These are phyloP conservation scores for Carpinus fangiana DNA, from an alignment of 306 rosid genomes.

Conservation along the genomic window DNA sequence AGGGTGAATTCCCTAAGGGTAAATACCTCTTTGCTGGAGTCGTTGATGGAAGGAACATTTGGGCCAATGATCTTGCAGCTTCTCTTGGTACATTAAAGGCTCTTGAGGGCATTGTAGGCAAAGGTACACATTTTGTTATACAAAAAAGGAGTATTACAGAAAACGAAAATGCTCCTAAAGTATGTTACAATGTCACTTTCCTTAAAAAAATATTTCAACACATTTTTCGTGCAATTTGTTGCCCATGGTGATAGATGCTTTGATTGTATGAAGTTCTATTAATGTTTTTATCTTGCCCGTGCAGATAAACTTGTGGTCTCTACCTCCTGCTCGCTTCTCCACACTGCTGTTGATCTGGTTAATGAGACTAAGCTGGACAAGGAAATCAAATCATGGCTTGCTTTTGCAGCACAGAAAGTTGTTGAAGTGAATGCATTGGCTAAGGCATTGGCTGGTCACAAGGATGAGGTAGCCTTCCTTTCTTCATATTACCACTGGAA, in stretches of 20 bases:
- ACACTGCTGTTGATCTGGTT: conserved; percentile 89
- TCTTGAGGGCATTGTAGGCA: conserved; percentile 77
- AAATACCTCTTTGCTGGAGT: conserved; percentile 86
- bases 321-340: conserved; percentile 86
- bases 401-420: conserved; percentile 92
- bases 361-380: conserved; percentile 85
- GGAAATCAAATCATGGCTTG: conserved; percentile 89
- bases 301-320: conserved; percentile 83
- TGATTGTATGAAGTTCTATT: neutral
- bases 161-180: no score
- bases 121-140: conserved; percentile 44
- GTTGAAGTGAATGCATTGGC: conserved; percentile 91
- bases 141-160: no score
- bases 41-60: conserved; percentile 95
- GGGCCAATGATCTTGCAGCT: conserved; percentile 86
- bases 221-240: conserved; percentile 16
- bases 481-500: conserved; percentile 11
- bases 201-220: neutral
- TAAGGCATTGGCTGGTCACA: conserved; percentile 66
- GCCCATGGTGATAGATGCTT: conserved; percentile 6
- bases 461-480: conserved; percentile 61
- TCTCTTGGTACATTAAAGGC: conserved; percentile 53
- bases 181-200: no score
- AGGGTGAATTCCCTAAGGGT: conserved; percentile 67
- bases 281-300: conserved; percentile 3